Conservation (phyloP, 768 basidiomycete genomes). For the Phallus indusiatus region DNA sequence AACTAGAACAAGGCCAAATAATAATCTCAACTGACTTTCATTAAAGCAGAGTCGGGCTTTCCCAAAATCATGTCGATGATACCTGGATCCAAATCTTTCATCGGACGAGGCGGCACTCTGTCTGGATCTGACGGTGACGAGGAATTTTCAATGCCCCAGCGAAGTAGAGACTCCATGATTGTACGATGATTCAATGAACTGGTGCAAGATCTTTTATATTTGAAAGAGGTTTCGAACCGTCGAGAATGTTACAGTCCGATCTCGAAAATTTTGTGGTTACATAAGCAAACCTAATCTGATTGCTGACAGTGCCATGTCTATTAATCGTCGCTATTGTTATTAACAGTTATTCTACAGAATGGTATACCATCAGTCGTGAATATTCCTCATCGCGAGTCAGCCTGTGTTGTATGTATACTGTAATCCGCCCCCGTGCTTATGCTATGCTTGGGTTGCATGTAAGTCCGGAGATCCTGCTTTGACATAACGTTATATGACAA, state of each 20-base stretch:
- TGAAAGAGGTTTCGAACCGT: background rate
- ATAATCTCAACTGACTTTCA: slow-evolving; percentile 37
- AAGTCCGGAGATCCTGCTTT: too few relatives aligned
- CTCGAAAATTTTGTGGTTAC: background rate
- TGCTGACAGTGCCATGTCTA: too few relatives aligned
- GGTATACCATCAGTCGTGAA: too few relatives aligned
- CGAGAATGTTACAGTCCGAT: background rate
- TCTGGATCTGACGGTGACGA: slow-evolving; percentile 19
- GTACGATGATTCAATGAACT: background rate
- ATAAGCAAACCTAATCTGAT: background rate
- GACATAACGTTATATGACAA: too few relatives aligned
- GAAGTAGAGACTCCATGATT: slow-evolving; percentile 64
- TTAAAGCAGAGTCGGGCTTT: slow-evolving; percentile 68
- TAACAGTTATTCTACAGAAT: too few relatives aligned
- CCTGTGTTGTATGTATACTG: too few relatives aligned
- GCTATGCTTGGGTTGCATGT: too few relatives aligned
- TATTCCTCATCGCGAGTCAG: too few relatives aligned
- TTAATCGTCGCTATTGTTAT: too few relatives aligned
- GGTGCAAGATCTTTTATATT: background rate
- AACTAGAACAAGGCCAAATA: background rate
- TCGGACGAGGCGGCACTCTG: slow-evolving; percentile 24
- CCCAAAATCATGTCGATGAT: slow-evolving; percentile 82
- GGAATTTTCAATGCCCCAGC: slow-evolving; percentile 77
- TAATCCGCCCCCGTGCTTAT: too few relatives aligned
- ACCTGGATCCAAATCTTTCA: slow-evolving; percentile 60